A percentile compares a stretch with the other conserved stretches of the same genome.
Conservation (phyloP, 2,329 filamentous ascomycete genomes). For the Emmonsiellopsis sp. region DNA sequence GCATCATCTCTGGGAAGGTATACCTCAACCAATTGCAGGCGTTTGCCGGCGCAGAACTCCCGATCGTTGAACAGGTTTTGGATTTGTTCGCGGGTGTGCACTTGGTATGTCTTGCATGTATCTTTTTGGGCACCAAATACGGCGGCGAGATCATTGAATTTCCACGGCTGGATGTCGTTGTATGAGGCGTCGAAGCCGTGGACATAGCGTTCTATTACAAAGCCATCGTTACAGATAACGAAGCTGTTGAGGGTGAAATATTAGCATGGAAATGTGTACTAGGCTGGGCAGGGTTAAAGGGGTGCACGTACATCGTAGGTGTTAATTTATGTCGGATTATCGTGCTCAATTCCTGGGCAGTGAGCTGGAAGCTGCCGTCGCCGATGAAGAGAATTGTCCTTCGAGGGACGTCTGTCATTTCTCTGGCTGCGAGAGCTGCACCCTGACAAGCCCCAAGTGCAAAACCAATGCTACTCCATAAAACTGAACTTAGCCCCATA, state of each 20-base stretch:
- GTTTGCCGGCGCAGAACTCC: conserved; percentile 46
- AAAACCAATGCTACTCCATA: conserved; percentile 61
- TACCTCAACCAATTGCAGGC: conserved; percentile 61
- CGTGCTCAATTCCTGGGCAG: conserved; percentile 72
- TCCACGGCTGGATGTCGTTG: conserved; percentile 72
- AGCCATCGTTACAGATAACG: conserved; percentile 79
- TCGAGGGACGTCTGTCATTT: conserved; percentile 43
- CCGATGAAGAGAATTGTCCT: conserved; percentile 80
- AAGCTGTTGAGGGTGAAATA: conserved; percentile 48
- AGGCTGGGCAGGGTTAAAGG: background rate
- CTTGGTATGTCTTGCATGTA: conserved; percentile 49
- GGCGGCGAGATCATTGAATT: conserved; percentile 56
- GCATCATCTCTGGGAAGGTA: conserved; percentile 69
- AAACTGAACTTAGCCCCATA: conserved; percentile 69
- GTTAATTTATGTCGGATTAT: conserved; percentile 68
- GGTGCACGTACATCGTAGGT: conserved; percentile 58
- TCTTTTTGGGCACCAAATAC: conserved; percentile 54
- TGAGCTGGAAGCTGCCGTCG: conserved; percentile 79
- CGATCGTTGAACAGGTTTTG: conserved; percentile 52
- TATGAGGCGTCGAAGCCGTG: conserved; percentile 72
- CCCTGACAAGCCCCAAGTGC: conserved; percentile 54
- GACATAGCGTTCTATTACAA: conserved; percentile 81
- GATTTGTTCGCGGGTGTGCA: conserved; percentile 58
- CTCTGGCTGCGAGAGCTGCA: conserved; percentile 65
- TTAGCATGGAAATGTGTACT: background rate